Conservation (phyloP, 2,329 filamentous ascomycete species). For the Hypoxylon sp. region DNA sequence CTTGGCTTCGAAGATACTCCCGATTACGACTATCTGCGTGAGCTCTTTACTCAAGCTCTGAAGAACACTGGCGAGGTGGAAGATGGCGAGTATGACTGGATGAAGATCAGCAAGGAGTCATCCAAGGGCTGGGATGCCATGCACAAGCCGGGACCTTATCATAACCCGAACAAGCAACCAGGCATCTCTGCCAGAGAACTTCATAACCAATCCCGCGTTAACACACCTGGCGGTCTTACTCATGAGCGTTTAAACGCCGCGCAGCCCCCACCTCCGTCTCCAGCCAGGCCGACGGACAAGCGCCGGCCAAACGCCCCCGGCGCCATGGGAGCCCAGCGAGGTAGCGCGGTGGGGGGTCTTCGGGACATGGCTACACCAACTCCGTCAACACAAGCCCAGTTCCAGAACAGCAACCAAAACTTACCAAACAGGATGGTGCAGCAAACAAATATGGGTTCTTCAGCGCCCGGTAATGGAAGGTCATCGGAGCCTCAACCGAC, state of each 20-base stretch:
- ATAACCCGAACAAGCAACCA: constrained; percentile 82
- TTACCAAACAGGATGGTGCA: constrained; percentile 76
- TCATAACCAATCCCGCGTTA: constrained; percentile 80
- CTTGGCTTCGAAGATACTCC: constrained; percentile 98
- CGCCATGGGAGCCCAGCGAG: constrained; percentile 81
- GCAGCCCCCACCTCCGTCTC: constrained; percentile 89
- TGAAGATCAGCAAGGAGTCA: constrained; percentile 88
- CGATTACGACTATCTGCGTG: constrained; percentile 97
- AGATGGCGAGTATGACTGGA: constrained; percentile 99
- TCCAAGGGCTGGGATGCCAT: constrained; percentile 94
- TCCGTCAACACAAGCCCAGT: constrained; percentile 94
- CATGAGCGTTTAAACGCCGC: constrained; percentile 93
- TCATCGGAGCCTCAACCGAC: constrained; percentile 80
- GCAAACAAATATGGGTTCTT: constrained; percentile 72
- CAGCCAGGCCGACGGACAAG: constrained; percentile 85
- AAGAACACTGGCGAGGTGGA: constrained; percentile 96
- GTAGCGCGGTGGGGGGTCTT: constrained; percentile 79
- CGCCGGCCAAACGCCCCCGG: constrained; percentile 84
- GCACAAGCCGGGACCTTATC: constrained; percentile 76
- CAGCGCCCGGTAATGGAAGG: constrained; percentile 69
- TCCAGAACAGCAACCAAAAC: constrained; percentile 95
- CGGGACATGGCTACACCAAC: constrained; percentile 86
- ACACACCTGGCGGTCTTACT: constrained; percentile 79
- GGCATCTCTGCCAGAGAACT: constrained; percentile 89
- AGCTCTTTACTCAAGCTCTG: constrained; percentile 94